Percentiles rank a stretch among this genome's conserved stretches.
phyloP scores from a whole-genome alignment of 192 early-diverging fungal species.

The Coemansia interrupta region DNA sequence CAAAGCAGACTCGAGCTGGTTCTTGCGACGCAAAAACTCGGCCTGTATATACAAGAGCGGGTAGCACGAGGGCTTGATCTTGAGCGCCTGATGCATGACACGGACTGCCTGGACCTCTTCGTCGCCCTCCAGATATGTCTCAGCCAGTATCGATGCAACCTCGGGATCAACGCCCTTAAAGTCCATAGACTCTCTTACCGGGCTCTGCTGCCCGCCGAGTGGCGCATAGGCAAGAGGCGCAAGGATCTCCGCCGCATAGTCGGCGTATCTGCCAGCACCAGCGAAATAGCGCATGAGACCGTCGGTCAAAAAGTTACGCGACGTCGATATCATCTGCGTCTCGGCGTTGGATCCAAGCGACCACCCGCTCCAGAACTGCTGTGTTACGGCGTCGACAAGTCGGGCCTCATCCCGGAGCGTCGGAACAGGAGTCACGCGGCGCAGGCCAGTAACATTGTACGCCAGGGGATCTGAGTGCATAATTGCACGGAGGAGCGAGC shows the following conservation, averaged over 20 bases:
- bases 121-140: slow-evolving; percentile 75
- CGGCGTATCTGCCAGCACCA: slow-evolving; percentile 73
- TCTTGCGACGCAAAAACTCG: slow-evolving; percentile 82
- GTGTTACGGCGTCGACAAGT: slow-evolving; percentile 80
- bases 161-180: slow-evolving; percentile 70
- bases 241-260: slow-evolving; percentile 76
- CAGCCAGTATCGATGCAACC: slow-evolving; percentile 82
- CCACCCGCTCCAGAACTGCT: slow-evolving; percentile 90
- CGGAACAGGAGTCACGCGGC: slow-evolving; percentile 85
- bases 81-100: slow-evolving; percentile 79
- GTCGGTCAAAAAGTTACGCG: slow-evolving; percentile 84
- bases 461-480: slow-evolving; percentile 86
- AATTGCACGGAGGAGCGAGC: slow-evolving; percentile 83
- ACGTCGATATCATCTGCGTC: slow-evolving; percentile 88
- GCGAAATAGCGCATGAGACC: slow-evolving; percentile 89
- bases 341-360: slow-evolving; percentile 89
- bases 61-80: slow-evolving; percentile 70
- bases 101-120: slow-evolving; percentile 93
- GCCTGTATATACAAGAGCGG: slow-evolving; percentile 84
- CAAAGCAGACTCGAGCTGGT: slow-evolving; percentile 70
- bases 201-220: slow-evolving; percentile 21
- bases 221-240: slow-evolving; percentile 57
- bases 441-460: slow-evolving; percentile 80
- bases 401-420: slow-evolving; percentile 67
- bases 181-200: slow-evolving; percentile 21